Evolutionary conservation across 805 yeast genomes (phyloP).

Genomic region (Yamadazyma philogaea): DNA sequence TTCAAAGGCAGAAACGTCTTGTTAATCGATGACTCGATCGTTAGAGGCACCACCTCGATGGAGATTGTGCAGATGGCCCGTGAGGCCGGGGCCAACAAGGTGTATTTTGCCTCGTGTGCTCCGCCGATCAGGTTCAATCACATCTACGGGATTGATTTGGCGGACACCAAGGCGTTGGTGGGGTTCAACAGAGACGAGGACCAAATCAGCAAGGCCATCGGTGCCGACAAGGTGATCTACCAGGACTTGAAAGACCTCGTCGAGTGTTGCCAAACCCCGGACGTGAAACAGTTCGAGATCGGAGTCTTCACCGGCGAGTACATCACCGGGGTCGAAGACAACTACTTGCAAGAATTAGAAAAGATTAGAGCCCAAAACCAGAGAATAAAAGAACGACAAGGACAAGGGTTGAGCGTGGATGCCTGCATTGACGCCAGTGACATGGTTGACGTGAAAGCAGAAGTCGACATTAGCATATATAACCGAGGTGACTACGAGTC

Average conservation of each 20-base stretch:
- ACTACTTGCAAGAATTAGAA: constrained; percentile 79
- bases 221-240: constrained; percentile 89
- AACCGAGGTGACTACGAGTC: constrained; percentile 51
- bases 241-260: constrained; percentile 82
- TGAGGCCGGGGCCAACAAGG: constrained; percentile 95
- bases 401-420: constrained; percentile 41
- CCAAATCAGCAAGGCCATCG: constrained; percentile 72
- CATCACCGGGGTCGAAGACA: constrained; percentile 89
- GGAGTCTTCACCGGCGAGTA: constrained; percentile 96
- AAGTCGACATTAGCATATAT: constrained; percentile 56
- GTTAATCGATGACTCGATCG: constrained; percentile 94
- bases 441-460: constrained; percentile 73
- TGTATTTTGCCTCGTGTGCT: constrained; percentile 95
- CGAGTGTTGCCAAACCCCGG: constrained; percentile 63
- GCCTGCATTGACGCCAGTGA: constrained; percentile 43
- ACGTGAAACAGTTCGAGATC: constrained; percentile 72
- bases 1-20: constrained; percentile 81
- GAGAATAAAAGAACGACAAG: constrained; percentile 32
- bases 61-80: constrained; percentile 98
- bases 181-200: constrained; percentile 76
- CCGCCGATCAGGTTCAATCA: constrained; percentile 97
- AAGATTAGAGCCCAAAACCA: constrained; percentile 76
- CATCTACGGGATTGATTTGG: constrained; percentile 95
- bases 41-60: constrained; percentile 94
- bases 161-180: constrained; percentile 90